These are phyloP conservation scores for Stellera chamaejasme DNA, from an alignment of 345 rosid genomes.

Conservation along the genomic window DNA sequence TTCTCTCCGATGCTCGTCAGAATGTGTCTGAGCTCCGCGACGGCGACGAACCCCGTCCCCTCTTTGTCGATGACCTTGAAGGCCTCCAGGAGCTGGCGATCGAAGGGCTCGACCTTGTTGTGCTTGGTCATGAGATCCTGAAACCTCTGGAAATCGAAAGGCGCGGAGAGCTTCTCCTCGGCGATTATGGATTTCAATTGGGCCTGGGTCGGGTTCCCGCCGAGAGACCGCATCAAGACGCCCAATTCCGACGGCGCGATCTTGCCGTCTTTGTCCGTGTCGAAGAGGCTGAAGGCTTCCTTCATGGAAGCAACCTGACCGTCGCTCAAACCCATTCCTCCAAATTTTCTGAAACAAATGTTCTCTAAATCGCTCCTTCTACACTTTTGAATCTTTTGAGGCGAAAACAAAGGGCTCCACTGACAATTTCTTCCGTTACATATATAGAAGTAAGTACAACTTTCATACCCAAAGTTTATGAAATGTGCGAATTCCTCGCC, in stretches of 20 bases:
- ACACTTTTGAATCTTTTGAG: too few species aligned
- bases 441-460: too few species aligned
- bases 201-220: slow-evolving; percentile 90
- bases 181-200: slow-evolving; percentile 20
- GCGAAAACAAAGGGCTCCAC: too few species aligned
- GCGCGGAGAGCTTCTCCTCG: slow-evolving; percentile 59
- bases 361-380: too few species aligned
- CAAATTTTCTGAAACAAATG: too few species aligned
- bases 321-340: slow-evolving; percentile 48
- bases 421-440: too few species aligned
- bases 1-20: slow-evolving; percentile 90
- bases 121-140: slow-evolving; percentile 94
- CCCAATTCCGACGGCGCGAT: slow-evolving; percentile 94
- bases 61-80: slow-evolving; percentile 97
- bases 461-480: too few species aligned
- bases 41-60: slow-evolving; percentile 75
- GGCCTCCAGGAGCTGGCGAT: slow-evolving; percentile 94
- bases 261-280: slow-evolving; percentile 87
- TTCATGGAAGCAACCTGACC: slow-evolving; percentile 95
- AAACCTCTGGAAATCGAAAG: slow-evolving; percentile 85
- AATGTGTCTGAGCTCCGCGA: slow-evolving; percentile 90
- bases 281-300: slow-evolving; percentile 96
- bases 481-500: too few species aligned
- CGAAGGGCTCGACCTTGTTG: slow-evolving; percentile 85
- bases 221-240: slow-evolving; percentile 93